phyloP scores from a whole-genome alignment of 1,284 basidiomycete genomes.

The Trichosporon sp. region DNA sequence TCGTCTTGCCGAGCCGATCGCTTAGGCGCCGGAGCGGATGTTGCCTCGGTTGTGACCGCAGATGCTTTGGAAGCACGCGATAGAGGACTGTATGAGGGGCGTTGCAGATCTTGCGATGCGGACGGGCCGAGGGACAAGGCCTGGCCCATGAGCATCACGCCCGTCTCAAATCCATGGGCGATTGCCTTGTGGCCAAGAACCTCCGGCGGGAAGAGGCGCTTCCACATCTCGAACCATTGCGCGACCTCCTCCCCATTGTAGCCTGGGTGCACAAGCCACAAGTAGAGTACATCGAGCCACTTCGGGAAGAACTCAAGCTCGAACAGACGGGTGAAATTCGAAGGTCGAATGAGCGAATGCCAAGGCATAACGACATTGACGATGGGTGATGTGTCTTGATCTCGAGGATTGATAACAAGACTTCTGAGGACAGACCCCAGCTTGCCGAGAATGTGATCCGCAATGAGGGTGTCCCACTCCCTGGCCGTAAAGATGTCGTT shows the following conservation, averaged over 20 bases:
- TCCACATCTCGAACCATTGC: slow-evolving; percentile 87
- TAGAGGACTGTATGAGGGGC: slow-evolving; percentile 53
- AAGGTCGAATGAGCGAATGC: slow-evolving; percentile 64
- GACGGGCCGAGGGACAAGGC: slow-evolving; percentile 75
- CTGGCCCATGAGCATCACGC: slow-evolving; percentile 84
- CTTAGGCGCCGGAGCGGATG: neutral
- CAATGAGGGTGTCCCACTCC: slow-evolving; percentile 87
- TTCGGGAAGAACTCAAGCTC: slow-evolving; percentile 92
- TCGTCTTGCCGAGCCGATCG: slow-evolving; percentile 48
- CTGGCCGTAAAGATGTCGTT: slow-evolving; percentile 66
- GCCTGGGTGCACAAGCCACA: slow-evolving; percentile 80
- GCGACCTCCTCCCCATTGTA: slow-evolving; percentile 85
- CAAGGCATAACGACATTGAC: slow-evolving; percentile 67
- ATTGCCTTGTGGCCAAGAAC: slow-evolving; percentile 62
- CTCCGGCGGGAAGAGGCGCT: slow-evolving; percentile 65
- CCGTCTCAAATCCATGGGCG: slow-evolving; percentile 71
- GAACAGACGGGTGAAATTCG: slow-evolving; percentile 71
- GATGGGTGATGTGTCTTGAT: slow-evolving; percentile 79
- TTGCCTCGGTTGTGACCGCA: neutral
- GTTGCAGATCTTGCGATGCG: slow-evolving; percentile 60
- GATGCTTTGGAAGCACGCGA: neutral
- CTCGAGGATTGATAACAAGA: slow-evolving; percentile 78
- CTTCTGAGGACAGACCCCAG: slow-evolving; percentile 73
- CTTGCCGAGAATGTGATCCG: slow-evolving; percentile 87
- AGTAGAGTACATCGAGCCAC: slow-evolving; percentile 84